phyloP scores from a whole-genome alignment of 2,329 filamentous ascomycete genomes.

The Botrytis deweyae region DNA sequence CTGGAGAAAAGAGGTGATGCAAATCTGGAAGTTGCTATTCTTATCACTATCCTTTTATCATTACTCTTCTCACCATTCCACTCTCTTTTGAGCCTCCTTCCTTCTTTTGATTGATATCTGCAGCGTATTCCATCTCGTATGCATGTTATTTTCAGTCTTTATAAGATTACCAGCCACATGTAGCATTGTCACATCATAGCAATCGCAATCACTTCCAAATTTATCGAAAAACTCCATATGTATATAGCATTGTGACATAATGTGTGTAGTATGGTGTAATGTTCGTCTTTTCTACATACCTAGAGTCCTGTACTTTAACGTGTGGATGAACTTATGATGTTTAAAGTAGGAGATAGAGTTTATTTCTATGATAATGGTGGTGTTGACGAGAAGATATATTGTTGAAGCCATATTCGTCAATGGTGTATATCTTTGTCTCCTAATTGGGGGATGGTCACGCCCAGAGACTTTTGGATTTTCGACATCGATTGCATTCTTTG shows the following conservation, averaged over 20 bases:
- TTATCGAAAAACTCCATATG: background rate
- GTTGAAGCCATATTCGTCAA: too few species aligned
- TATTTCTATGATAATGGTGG: too few species aligned
- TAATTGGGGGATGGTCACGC: too few species aligned
- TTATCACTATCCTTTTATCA: background rate
- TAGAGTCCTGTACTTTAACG: background rate
- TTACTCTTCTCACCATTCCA: background rate
- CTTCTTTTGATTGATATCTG: background rate
- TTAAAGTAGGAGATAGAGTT: too few species aligned
- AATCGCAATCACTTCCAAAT: too few species aligned
- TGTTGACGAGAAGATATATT: background rate
- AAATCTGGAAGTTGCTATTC: background rate
- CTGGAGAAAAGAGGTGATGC: background rate
- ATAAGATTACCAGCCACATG: too few species aligned
- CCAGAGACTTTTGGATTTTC: too few species aligned
- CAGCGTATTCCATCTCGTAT: background rate
- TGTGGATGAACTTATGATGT: background rate
- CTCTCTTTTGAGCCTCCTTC: background rate
- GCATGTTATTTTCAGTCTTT: too few species aligned
- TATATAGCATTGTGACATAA: background rate
- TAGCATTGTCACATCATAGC: too few species aligned
- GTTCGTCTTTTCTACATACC: too few species aligned
- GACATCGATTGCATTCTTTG: background rate
- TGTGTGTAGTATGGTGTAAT: too few species aligned
- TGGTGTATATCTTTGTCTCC: too few species aligned